Evolutionary conservation across 192 early-diverging fungal genomes (phyloP).

Genomic region (Backusella westeae): DNA sequence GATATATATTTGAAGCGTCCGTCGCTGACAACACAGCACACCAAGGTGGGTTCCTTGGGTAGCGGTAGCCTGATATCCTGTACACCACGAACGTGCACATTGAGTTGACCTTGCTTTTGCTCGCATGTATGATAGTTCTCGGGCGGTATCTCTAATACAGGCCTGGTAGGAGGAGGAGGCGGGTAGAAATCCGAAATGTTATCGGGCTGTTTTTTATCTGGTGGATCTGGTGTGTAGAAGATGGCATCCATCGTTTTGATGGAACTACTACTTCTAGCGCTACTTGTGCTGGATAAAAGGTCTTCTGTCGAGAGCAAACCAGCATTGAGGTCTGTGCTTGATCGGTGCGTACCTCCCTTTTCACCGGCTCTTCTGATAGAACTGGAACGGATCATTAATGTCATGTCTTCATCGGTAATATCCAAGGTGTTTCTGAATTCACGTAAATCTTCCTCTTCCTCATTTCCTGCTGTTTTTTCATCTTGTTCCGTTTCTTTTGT

Average conservation of each 20-base stretch:
- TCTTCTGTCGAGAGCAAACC: background rate
- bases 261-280: background rate
- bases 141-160: background rate
- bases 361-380: background rate
- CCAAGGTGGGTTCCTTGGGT: constrained; percentile 21
- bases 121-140: background rate
- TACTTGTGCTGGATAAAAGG: background rate
- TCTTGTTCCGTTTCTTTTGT: background rate
- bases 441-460: background rate
- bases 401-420: background rate
- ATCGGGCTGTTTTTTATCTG: background rate
- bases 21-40: constrained; percentile 25
- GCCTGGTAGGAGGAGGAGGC: background rate
- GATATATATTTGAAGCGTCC: constrained; percentile 23
- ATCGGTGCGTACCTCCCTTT: background rate
- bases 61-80: constrained; percentile 25
- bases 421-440: background rate
- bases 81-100: constrained; percentile 16
- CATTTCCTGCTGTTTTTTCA: background rate
- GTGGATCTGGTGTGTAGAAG: background rate
- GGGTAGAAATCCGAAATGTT: background rate
- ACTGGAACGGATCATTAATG: background rate
- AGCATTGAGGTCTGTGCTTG: background rate
- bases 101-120: constrained; percentile 21
- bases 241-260: background rate